Conservation (phyloP, 768 basidiomycete species). For the Xerocomus brunneocitrinus region DNA sequence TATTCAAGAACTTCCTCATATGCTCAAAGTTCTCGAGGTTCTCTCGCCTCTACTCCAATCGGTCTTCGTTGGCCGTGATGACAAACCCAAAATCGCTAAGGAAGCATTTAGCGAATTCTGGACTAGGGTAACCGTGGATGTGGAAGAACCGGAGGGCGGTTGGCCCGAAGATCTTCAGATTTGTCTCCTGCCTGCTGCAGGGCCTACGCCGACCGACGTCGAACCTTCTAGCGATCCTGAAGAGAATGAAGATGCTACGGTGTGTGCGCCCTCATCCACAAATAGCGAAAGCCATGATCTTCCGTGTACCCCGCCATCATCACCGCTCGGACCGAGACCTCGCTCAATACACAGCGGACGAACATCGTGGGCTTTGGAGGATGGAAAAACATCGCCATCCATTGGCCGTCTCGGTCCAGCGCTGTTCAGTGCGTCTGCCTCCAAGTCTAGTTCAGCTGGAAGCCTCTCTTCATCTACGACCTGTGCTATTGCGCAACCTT, state of each 20-base stretch:
- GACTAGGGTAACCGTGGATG: conserved; percentile 42
- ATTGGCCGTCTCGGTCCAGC: conserved; percentile 29
- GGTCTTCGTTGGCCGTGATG: conserved; percentile 48
- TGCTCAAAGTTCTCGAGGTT: conserved; percentile 37
- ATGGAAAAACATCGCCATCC: conserved; percentile 14
- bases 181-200: conserved; percentile 25
- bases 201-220: not conserved
- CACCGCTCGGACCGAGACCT: conserved; percentile 1
- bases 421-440: conserved; percentile 14
- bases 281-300: conserved; percentile 5
- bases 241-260: conserved; percentile 15
- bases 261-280: conserved; percentile 3
- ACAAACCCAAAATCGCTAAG: conserved; percentile 40
- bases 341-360: conserved; percentile 3
- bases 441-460: conserved; percentile 1
- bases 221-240: conserved; percentile 26
- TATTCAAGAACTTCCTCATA: conserved; percentile 44
- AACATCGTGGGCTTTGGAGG: not conserved
- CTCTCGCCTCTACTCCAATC: conserved; percentile 53
- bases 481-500: conserved; percentile 14
- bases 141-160: conserved; percentile 40
- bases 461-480: conserved; percentile 6
- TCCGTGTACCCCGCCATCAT: conserved; percentile 7
- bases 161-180: conserved; percentile 50
- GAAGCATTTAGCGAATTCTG: conserved; percentile 64